phyloP scores from a whole-genome alignment of 257 asterid genomes.

The Petunia axillaris region DNA sequence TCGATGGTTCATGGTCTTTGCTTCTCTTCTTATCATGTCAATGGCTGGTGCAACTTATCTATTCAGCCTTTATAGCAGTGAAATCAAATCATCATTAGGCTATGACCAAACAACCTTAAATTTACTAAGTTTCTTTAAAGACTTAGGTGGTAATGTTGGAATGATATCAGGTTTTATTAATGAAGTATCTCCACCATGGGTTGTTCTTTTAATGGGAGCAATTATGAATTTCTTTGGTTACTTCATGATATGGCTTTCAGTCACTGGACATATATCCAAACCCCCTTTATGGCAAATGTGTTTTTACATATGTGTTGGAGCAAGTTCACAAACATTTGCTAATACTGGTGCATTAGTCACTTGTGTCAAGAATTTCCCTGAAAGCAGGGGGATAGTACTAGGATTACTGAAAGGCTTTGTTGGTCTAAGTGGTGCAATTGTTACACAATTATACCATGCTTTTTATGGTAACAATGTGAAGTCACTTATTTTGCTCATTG shows the following conservation, averaged over 20 bases:
- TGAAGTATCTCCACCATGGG: slow-evolving; percentile 65
- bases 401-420: slow-evolving; percentile 58
- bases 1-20: slow-evolving; percentile 70
- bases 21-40: slow-evolving; percentile 59
- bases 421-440: slow-evolving; percentile 60
- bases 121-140: slow-evolving; percentile 61
- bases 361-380: slow-evolving; percentile 23
- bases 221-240: slow-evolving; percentile 65
- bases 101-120: slow-evolving; percentile 65
- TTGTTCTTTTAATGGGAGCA: slow-evolving; percentile 57
- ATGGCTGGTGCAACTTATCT: slow-evolving; percentile 67
- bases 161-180: slow-evolving; percentile 55
- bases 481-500: slow-evolving; percentile 47
- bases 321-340: slow-evolving; percentile 54
- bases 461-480: slow-evolving; percentile 38
- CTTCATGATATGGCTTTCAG: slow-evolving; percentile 64
- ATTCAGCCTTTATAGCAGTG: slow-evolving; percentile 60
- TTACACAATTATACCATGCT: slow-evolving; percentile 48
- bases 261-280: slow-evolving; percentile 34
- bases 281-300: slow-evolving; percentile 65
- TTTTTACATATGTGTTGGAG: slow-evolving; percentile 57
- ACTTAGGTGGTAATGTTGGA: slow-evolving; percentile 65
- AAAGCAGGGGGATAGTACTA: slow-evolving; percentile 49
- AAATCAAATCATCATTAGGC: slow-evolving; percentile 57
- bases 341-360: slow-evolving; percentile 13